Evolutionary conservation across 73 alveolate species (phyloP), one percentile per base, ranked within the genome.

Genomic region (Blepharisma stoltei): DNA sequence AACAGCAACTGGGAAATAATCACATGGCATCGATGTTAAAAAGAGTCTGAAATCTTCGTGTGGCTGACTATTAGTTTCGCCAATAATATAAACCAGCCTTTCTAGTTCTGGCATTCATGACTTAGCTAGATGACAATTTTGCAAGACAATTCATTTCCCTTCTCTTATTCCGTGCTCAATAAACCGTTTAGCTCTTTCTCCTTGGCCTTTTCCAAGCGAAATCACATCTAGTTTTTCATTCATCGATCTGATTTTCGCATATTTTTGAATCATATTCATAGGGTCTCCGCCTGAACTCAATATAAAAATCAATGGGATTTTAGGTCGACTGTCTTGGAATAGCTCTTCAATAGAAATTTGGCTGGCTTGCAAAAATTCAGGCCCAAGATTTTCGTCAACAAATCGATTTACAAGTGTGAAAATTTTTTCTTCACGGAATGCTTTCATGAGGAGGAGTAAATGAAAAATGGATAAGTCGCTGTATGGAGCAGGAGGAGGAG

Each of bases 171-270:
- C 98, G 50, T 89, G 86, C 54, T 94, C 94, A 38, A 97, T 89
- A 71, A 91, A 80, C 76, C 83, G 86, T 68, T 88, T 76, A 1
- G 99, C 99, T 70, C 83, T 89, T 73, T 78, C 83, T 66, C 96
- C 99, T 84, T 97, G 94, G 0, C 99, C 99, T 91, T 97, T 92
- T 46, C 99, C 99, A n/a, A 97, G 89, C 0, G 97, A 88, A 23
- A 91, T 97, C 49, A 94, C 92, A 55, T 85, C 77, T 52, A 96
- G 89, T 71, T 85, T 94, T 32, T 93, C 97, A 47, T 48, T 54
- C 83, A 76, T 83, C 65, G 84, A 83, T 90, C 91, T 92, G 68
- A 88, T 85, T 77, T 92, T 87, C 25, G 98, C 96, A 60, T 92
- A 90, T 66, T 92, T 92, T 76, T 88, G 90, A 7, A 96, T 90